These are phyloP conservation scores for Cyphellophora attinorum DNA, from an alignment of 2,329 filamentous ascomycete species.

Conservation along the genomic window DNA sequence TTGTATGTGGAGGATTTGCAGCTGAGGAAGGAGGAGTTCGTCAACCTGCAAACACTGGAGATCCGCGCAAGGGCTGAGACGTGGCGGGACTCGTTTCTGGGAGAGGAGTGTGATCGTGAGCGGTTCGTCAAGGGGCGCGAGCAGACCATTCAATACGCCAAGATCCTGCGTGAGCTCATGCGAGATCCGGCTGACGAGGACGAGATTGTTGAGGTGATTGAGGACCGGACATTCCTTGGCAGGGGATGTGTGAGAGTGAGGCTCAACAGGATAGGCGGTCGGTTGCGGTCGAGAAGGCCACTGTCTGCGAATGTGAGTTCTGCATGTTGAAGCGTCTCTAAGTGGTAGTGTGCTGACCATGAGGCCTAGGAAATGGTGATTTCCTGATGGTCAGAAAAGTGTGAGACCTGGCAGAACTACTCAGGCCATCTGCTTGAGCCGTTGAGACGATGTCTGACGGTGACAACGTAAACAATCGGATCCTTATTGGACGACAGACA, in stretches of 20 bases:
- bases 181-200: conserved; percentile 1
- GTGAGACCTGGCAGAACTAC: no score
- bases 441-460: no score
- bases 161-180: conserved; percentile 12
- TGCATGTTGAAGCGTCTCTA: no score
- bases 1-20: conserved; percentile 10
- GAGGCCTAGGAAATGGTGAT: no score
- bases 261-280: no score
- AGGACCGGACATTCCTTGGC: conserved; percentile 13
- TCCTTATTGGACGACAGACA: no score
- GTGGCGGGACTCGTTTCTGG: conserved; percentile 16
- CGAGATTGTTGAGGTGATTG: conserved; percentile 9
- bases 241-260: conserved; percentile 13
- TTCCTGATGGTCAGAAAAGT: no score
- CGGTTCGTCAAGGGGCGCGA: conserved; percentile 11
- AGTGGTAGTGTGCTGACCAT: no score
- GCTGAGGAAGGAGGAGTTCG: conserved; percentile 5
- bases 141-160: conserved; percentile 13
- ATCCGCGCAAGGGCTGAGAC: conserved; percentile 14
- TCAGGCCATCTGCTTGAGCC: no score
- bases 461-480: no score
- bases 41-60: conserved; percentile 10
- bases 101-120: conserved; percentile 16
- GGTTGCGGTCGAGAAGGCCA: no score
- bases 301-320: no score